phyloP scores from a whole-genome alignment of 495 filamentous ascomycete genomes.

The Thermochaetoides thermophila region DNA sequence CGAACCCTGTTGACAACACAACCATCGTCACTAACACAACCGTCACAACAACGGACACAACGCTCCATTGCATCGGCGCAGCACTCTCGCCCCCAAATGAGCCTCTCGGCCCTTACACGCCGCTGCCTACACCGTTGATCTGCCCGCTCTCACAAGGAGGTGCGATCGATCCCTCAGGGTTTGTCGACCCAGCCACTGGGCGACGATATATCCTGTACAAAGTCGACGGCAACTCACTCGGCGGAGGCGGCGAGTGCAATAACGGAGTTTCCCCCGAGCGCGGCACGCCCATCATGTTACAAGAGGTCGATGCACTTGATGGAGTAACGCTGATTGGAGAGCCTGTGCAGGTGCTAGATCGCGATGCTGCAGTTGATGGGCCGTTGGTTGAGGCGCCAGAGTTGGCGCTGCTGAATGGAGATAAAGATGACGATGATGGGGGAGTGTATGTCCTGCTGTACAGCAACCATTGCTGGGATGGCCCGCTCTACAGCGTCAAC shows the following conservation, averaged over 20 bases:
- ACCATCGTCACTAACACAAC: too few relatives aligned
- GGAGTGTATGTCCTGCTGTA: slow-evolving; percentile 47
- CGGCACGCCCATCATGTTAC: slow-evolving; percentile 45
- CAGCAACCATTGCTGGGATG: slow-evolving; percentile 42
- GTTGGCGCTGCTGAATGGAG: slow-evolving; percentile 20
- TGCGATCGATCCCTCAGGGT: slow-evolving; percentile 44
- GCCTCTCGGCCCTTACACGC: slow-evolving; percentile 37
- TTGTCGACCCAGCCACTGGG: slow-evolving; percentile 32
- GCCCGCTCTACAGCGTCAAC: slow-evolving; percentile 37
- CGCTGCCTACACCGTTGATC: slow-evolving; percentile 27
- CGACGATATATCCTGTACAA: slow-evolving; percentile 47
- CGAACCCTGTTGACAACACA: too few relatives aligned
- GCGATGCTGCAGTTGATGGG: slow-evolving; percentile 35
- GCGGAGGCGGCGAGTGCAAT: slow-evolving; percentile 41
- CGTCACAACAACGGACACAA: slow-evolving; percentile 14
- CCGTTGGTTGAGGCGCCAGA: slow-evolving; percentile 49
- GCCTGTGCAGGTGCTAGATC: slow-evolving; percentile 39
- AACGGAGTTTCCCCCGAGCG: slow-evolving; percentile 35
- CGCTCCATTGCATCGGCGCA: slow-evolving; percentile 41
- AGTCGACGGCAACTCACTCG: slow-evolving; percentile 45
- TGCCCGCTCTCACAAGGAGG: slow-evolving; percentile 39
- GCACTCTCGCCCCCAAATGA: slow-evolving; percentile 26
- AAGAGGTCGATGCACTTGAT: slow-evolving; percentile 33
- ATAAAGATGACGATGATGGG: slow-evolving; percentile 10
- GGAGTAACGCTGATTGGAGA: slow-evolving; percentile 37